These are phyloP conservation scores for Ceratocystis eucalypticola DNA, from an alignment of 2,329 filamentous ascomycete genomes.

Conservation along the genomic window DNA sequence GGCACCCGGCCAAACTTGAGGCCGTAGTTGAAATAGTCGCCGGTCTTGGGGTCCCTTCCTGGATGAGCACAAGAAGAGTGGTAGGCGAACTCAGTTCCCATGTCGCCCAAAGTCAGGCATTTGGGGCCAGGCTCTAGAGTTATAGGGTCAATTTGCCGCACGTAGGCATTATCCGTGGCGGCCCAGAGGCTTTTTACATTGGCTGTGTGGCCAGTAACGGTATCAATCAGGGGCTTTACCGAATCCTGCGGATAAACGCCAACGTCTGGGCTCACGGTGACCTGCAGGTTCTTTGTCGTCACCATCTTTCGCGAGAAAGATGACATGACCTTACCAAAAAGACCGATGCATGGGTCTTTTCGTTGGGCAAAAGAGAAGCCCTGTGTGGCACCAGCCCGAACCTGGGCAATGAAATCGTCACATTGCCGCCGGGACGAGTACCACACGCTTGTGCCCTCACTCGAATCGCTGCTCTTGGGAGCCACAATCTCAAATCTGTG, in stretches of 20 bases:
- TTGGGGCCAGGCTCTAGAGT: conserved; percentile 59
- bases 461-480: conserved; percentile 20
- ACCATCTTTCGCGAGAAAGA: conserved; percentile 34
- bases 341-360: conserved; percentile 57
- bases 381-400: conserved; percentile 45
- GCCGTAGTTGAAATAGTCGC: conserved; percentile 73
- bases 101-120: conserved; percentile 37
- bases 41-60: conserved; percentile 55
- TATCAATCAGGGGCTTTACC: conserved; percentile 18
- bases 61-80: conserved; percentile 57
- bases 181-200: conserved; percentile 38
- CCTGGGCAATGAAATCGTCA: conserved; percentile 46
- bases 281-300: conserved; percentile 44
- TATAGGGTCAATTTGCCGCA: conserved; percentile 52
- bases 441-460: conserved; percentile 31
- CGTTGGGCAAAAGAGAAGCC: conserved; percentile 55
- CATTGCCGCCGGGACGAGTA: conserved; percentile 61
- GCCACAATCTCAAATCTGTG: conserved; percentile 59
- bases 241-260: conserved; percentile 34
- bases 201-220: conserved; percentile 27
- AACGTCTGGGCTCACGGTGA: conserved; percentile 51
- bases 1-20: conserved; percentile 44
- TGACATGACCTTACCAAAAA: conserved; percentile 59
- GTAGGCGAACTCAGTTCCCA: conserved; percentile 58
- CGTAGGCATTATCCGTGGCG: conserved; percentile 40